These are phyloP conservation scores for Daucus carota DNA, from an alignment of 129 eudicot genomes.

Conservation along the genomic window DH1_v3.0 NC_030382.2:40238501-40239000, in stretches of 20 bases:
- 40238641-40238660: background rate
- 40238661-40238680: background rate
- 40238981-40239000: too few species aligned
- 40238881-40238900: background rate
- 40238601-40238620: background rate
- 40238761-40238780: too few species aligned
- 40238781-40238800: too few species aligned
- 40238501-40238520: background rate
- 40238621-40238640: background rate
- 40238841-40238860: background rate
- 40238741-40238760: too few species aligned
- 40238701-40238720: background rate
- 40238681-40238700: background rate
- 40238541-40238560: background rate
- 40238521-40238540: background rate
- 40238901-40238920: background rate
- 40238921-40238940: background rate
- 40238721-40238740: too few species aligned
- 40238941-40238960: background rate
- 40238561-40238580: background rate
- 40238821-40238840: too few species aligned
- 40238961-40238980: background rate
- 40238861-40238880: background rate
- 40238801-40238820: too few species aligned
- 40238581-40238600: background rate